Evolutionary conservation across 1,284 basidiomycete species (phyloP).

Genomic region (Tilletia setariae): DNA sequence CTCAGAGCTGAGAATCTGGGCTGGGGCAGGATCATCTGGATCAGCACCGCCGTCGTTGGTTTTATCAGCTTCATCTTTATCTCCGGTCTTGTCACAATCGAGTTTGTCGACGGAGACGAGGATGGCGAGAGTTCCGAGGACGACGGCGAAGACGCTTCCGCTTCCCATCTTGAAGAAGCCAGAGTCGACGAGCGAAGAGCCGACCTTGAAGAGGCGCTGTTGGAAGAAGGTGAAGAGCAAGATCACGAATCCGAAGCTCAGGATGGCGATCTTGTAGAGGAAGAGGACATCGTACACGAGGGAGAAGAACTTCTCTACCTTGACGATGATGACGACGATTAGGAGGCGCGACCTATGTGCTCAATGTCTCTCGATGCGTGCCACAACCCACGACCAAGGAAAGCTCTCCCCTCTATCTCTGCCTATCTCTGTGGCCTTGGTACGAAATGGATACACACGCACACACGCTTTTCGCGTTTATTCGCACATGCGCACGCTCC

Average conservation of each 20-base stretch:
- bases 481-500: too few species aligned
- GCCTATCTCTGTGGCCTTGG: too few species aligned
- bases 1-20: not conserved
- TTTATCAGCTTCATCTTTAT: constrained; percentile 9
- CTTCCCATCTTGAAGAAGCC: not conserved
- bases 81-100: not conserved
- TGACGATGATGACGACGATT: not conserved
- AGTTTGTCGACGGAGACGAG: not conserved
- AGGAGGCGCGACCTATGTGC: too few species aligned
- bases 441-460: too few species aligned
- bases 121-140: not conserved
- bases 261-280: not conserved
- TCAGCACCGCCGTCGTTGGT: constrained; percentile 6
- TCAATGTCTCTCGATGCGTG: too few species aligned
- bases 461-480: too few species aligned
- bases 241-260: not conserved
- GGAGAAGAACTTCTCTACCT: not conserved
- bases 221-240: constrained; percentile 1
- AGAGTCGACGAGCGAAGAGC: not conserved
- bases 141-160: not conserved
- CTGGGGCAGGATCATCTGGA: constrained; percentile 6
- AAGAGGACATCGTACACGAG: not conserved
- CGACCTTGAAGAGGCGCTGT: not conserved
- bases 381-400: too few species aligned
- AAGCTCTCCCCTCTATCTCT: too few species aligned